Base-by-base conservation (phyloP, 2,329 filamentous ascomycete species). In the Neocucurbitaria cava region DNA sequence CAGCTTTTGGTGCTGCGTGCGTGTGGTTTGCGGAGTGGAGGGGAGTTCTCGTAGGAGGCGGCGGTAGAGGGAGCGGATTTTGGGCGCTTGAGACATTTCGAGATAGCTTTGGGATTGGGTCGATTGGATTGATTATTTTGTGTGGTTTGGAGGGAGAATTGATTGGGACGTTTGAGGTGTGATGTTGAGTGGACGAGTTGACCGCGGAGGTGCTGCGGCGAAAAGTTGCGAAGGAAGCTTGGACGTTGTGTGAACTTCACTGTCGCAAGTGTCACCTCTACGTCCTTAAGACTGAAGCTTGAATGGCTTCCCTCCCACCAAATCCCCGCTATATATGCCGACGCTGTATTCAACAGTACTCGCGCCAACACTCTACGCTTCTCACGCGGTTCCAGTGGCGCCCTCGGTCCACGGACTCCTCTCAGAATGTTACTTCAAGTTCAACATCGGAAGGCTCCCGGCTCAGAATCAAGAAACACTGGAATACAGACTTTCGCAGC, bases 31-130 rank as follows among this genome's bases (percentile, higher is more conserved):
- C 2, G 84, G 81, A 5, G 88, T 88, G 7, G 89, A 85, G 1
- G 94, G 94, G 8, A 97, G 87, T 79, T 97, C 92, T 76, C 94
- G 92, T 51, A 98, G 87, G 71, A 97, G 83, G 38, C 89, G 85
- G 69, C 94, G 91, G 83, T 98, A 98, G 72, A 96, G 83, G 31
- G 91, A 87, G 69, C 91, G 91, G 38, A 90, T 74, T 60, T 75
- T 72, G 35, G 81, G 79, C 36, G 84, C 24, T 13, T 60, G 42
- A n/a, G 77, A 68, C 77, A 79, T 79, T 64, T 11, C 9, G 41
- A 20, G 33, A 18, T 48, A 24, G 0, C 48, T 26, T 23, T 17
- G 42, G 31, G n/a, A n/a, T n/a, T n/a, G n/a, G n/a, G n/a, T n/a
- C 33, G 46, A 9, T 35, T 43, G 20, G 24, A 10, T 38, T 5